Evolutionary conservation across 2,329 filamentous ascomycete genomes (phyloP), one percentile per base, ranked within the genome.

Genomic region (Alternaria gansuensis): DNA sequence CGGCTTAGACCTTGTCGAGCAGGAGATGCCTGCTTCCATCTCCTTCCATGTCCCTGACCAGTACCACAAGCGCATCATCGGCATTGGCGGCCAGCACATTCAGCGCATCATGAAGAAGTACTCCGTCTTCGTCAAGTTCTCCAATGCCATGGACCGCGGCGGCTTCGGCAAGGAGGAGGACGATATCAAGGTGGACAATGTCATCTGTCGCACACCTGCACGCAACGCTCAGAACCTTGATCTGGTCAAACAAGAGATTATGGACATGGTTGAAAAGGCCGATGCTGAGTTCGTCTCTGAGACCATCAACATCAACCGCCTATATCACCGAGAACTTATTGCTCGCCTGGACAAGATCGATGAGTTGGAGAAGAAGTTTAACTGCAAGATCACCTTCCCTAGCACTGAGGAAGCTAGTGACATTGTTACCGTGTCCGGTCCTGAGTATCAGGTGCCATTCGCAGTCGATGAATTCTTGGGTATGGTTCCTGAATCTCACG

Each of bases 61-160:
- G 79, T 99, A 99, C 76, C 95, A 99, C 80, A 99, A 99, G 82
- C 93, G 95, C 48, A 99, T 99, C 74, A 99, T 99, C 64, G 95
- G 95, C 51, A 98, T 99, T 71, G 95, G 95, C 61, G 95, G 95
- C 9, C 94, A 98, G 77, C 95, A 99, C 75, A 99, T 99, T 68
- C 95, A 99, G 79, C 92, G 94, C 54, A 98, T 99, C 82, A 99
- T 99, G 95, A 98, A 99, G 83, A 98, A 98, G 81, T 96, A 99
- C 80, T 98, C 95, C 0, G 95, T 99, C 68, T 99, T 99, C 71
- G 95, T 99, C 81, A 99, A 99, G 77, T 99, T 99, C 74, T 97
- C 93, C 65, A 99, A 99, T 71, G 95, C 95, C 14, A 98, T 98
- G 93, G 95, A 99, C 75, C 90, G 95, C 74, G 95, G 92, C 63